Conservation (phyloP, 2,329 filamentous ascomycete genomes). For the Penicillium hesseltinei region DNA sequence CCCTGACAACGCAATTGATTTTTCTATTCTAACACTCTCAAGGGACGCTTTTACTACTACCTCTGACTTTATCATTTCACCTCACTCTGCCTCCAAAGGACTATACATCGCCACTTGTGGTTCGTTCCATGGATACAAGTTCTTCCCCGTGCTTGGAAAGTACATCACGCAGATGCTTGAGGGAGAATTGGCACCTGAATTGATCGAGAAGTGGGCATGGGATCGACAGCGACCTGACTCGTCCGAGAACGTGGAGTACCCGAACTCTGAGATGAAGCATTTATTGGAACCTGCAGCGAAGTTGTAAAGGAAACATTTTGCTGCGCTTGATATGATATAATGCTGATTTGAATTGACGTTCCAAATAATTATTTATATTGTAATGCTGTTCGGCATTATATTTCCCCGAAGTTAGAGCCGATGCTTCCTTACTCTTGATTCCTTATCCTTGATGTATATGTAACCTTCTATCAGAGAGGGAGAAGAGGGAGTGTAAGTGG, state of each 20-base stretch:
- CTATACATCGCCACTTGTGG: slow-evolving; percentile 43
- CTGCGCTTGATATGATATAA: background rate
- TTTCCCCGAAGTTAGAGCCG: no score
- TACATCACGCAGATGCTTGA: slow-evolving; percentile 31
- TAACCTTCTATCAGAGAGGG: no score
- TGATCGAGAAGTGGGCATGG: slow-evolving; percentile 31
- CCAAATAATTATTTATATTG: background rate
- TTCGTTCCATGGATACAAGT: slow-evolving; percentile 32
- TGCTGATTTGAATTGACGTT: background rate
- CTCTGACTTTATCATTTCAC: slow-evolving; percentile 52
- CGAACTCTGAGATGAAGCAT: slow-evolving; percentile 58
- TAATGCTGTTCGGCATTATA: background rate
- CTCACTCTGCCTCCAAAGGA: slow-evolving; percentile 42
- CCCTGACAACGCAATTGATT: background rate
- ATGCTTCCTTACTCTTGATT: no score
- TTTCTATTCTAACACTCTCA: background rate
- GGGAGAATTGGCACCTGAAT: slow-evolving; percentile 22
- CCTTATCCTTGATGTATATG: no score
- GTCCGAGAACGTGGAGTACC: slow-evolving; percentile 55
- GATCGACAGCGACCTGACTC: slow-evolving; percentile 59
- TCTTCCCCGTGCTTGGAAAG: slow-evolving; percentile 33
- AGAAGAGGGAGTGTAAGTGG: no score
- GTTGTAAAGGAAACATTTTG: slow-evolving; percentile 20
- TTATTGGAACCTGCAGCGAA: slow-evolving; percentile 41
- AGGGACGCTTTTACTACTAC: slow-evolving; percentile 66